phyloP scores from a whole-genome alignment of 345 rosid species.

The Pseudoturritis turrita region DNA sequence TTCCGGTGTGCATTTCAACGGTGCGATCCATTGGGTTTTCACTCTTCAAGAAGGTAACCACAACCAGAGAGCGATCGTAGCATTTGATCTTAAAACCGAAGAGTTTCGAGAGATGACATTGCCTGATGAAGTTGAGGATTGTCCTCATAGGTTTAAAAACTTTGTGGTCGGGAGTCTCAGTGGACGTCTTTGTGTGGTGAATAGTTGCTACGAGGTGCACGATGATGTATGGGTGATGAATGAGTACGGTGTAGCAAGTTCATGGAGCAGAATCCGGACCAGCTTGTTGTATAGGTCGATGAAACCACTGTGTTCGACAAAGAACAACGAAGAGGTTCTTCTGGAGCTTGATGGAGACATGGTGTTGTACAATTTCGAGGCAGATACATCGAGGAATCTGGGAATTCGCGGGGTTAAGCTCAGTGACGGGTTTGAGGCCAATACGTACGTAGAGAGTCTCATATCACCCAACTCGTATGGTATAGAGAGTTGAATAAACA shows the following conservation, averaged over 20 bases:
- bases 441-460: conserved; percentile 43
- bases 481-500: not conserved
- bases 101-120: conserved; percentile 29
- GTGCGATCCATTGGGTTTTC: conserved; percentile 39
- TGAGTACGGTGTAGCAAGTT: conserved; percentile 27
- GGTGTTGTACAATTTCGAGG: conserved; percentile 36
- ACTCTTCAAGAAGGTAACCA: not conserved
- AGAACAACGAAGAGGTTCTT: conserved; percentile 29
- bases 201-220: conserved; percentile 30
- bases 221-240: conserved; percentile 44
- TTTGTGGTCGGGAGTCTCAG: conserved; percentile 29
- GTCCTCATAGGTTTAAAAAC: conserved; percentile 25
- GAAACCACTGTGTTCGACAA: conserved; percentile 39
- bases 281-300: conserved; percentile 33
- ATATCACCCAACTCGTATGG: conserved; percentile 35
- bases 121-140: conserved; percentile 31
- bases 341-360: conserved; percentile 42
- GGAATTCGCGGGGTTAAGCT: conserved; percentile 33
- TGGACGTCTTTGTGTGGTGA: conserved; percentile 35
- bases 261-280: conserved; percentile 36
- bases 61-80: conserved; percentile 4
- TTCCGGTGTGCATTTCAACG: conserved; percentile 31
- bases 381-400: conserved; percentile 11
- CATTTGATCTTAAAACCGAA: conserved; percentile 36
- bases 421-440: conserved; percentile 38